Evolutionary conservation across 345 rosid species (phyloP).

Genomic region (Citrus hindsii): DNA sequence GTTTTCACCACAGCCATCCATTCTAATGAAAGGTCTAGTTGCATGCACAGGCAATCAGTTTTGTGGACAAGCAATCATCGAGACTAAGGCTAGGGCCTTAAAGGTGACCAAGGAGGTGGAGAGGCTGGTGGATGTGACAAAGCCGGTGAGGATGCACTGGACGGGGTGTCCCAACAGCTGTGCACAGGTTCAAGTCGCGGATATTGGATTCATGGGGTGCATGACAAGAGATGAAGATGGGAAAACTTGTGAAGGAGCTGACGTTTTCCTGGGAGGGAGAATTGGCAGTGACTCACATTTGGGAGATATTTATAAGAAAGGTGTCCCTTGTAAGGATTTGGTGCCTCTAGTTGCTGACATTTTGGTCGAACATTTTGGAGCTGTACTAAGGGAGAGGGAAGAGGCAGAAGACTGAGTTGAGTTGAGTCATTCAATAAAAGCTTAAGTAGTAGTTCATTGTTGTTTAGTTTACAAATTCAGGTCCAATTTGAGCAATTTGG

Average conservation of each 20-base stretch:
- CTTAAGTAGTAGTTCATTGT: not conserved
- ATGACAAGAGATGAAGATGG: constrained; percentile 81
- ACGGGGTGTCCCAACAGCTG: constrained; percentile 95
- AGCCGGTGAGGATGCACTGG: constrained; percentile 91
- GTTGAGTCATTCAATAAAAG: not conserved
- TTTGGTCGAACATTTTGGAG: constrained; percentile 73
- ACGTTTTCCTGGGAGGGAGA: constrained; percentile 78
- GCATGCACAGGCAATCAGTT: constrained; percentile 96
- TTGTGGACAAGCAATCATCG: constrained; percentile 91
- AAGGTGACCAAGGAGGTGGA: constrained; percentile 86
- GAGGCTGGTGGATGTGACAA: constrained; percentile 58
- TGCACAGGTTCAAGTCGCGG: constrained; percentile 93
- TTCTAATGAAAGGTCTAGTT: constrained; percentile 82
- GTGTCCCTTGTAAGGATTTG: constrained; percentile 81
- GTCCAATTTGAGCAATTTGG: not conserved
- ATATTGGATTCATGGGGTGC: constrained; percentile 95
- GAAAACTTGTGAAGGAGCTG: constrained; percentile 72
- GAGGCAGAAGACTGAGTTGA: constrained; percentile 55
- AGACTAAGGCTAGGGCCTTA: constrained; percentile 85
- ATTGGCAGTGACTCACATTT: constrained; percentile 88
- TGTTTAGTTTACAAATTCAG: not conserved
- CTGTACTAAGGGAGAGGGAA: constrained; percentile 83
- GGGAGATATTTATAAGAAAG: constrained; percentile 71
- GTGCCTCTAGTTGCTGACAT: constrained; percentile 78
- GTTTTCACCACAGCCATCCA: constrained; percentile 74